These are phyloP conservation scores for Thraustochytrium striatum DNA, from an alignment of 352 stramenopile genomes.

Conservation along the genomic window DNA sequence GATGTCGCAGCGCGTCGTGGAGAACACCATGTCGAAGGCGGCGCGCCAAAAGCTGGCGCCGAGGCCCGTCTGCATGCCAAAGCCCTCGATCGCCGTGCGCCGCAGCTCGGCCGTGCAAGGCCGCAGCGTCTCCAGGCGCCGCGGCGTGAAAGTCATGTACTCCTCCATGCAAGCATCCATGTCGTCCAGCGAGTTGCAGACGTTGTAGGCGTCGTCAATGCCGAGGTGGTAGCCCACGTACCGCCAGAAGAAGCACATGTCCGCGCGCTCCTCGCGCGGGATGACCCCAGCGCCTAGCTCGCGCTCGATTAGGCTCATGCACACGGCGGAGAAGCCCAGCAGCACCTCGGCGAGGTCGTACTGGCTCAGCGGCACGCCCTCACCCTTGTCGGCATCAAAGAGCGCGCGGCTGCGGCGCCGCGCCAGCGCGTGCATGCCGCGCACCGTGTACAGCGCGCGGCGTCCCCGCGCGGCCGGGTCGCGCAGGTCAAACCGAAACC, in stretches of 20 bases:
- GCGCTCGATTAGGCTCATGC: background rate
- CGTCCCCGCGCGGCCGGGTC: slow-evolving; percentile 13
- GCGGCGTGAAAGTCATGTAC: slow-evolving; percentile 29
- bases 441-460: background rate
- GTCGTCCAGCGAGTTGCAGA: slow-evolving; percentile 14
- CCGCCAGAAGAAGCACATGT: slow-evolving; percentile 31
- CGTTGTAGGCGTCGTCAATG: slow-evolving; percentile 42
- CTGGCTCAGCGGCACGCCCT: slow-evolving; percentile 36
- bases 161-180: slow-evolving; percentile 36
- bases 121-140: slow-evolving; percentile 2
- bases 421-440: slow-evolving; percentile 38
- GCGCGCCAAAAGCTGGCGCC: slow-evolving; percentile 22
- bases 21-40: background rate
- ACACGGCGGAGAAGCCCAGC: slow-evolving; percentile 42
- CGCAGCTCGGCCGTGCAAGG: slow-evolving; percentile 11
- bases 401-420: slow-evolving; percentile 9
- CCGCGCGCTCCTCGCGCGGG: background rate
- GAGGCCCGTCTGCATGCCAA: slow-evolving; percentile 41
- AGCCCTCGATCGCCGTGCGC: slow-evolving; percentile 34
- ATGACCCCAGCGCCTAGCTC: background rate
- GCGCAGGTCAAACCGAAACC: background rate
- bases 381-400: slow-evolving; percentile 1
- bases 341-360: slow-evolving; percentile 47
- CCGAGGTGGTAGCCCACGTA: slow-evolving; percentile 46
- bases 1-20: background rate